Conservation (phyloP, 306 rosid species). For the Gillenia trifoliata region DNA sequence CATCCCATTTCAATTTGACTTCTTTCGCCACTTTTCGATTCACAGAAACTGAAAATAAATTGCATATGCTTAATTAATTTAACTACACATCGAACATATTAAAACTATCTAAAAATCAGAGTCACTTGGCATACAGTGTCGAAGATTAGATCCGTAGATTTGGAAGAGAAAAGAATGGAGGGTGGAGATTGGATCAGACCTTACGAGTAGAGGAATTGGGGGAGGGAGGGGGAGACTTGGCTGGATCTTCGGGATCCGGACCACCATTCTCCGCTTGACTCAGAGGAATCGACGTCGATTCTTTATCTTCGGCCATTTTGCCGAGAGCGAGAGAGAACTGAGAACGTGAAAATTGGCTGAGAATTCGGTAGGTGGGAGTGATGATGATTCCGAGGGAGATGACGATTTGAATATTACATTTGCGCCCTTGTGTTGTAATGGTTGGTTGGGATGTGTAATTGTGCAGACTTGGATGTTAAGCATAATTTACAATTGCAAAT, state of each 20-base stretch:
- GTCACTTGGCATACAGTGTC: background rate
- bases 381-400: background rate
- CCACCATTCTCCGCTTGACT: conserved; percentile 72
- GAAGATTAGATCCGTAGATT: conserved; percentile 19
- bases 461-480: no score
- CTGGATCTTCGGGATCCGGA: conserved; percentile 86
- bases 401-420: no score
- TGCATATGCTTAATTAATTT: no score
- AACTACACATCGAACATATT: background rate
- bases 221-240: conserved; percentile 65
- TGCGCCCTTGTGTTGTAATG: no score
- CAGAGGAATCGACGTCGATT: conserved; percentile 71
- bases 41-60: no score
- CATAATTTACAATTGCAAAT: no score
- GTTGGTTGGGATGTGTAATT: no score
- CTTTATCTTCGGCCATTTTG: conserved; percentile 77
- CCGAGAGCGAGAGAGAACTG: conserved; percentile 13
- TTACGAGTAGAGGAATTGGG: conserved; percentile 85
- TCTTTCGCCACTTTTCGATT: no score
- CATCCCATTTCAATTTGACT: no score
- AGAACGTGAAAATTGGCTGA: background rate
- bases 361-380: background rate
- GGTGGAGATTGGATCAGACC: conserved; percentile 36
- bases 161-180: background rate
- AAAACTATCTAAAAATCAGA: background rate